Base-by-base conservation (phyloP, 139 green algal species). In the Tetradesmus lagerheimii region DNA sequence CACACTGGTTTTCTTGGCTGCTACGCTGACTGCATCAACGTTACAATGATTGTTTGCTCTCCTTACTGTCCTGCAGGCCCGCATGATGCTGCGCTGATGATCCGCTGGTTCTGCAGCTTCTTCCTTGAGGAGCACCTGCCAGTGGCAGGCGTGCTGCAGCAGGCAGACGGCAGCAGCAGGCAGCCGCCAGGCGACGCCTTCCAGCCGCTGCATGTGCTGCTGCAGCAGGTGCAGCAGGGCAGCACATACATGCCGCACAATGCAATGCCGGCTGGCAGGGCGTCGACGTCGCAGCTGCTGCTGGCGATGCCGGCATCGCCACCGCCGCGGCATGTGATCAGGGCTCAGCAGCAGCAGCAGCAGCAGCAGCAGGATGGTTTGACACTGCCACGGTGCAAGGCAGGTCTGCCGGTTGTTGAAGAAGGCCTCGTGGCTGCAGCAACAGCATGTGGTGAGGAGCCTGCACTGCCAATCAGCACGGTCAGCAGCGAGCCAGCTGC, bases 111-210 rank as follows among this genome's bases (percentile, higher is more conserved):
- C 57, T 71, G 57, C 57, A 71, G 57, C 57, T 71, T 71, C 57
- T 71, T 77, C 53, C 81, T 87, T 34, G 53, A 87, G 12, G 81
- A 39, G 2, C 43, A 38, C 27, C 81, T 87, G 35, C 80, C 80
- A 39, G 80, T 86, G 20, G 80, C 57, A 71, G 57, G 57, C 57
- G 81, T 77, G 31, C 34, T 78, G 29, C 80, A 74, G n/a, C 80
- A 86, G 57, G 80, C 45, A 75, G 80, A 74, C 9, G 81, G 53
- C 81, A 78, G 81, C 34, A 87, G 50, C 81, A 53, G 3, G 2
- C 34, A 62, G n/a, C 50, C 50, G 12, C 53, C 35, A 50, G 50
- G 25, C 1, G 34, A 2, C 57, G 81, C 50, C 37, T 87, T 87
- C 37, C 47, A 53, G 53, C 81, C 53, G 34, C 53, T 87, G 81